Evolutionary conservation across 2,329 filamentous ascomycete species (phyloP).

Genomic region (Colletotrichum sp.): DNA sequence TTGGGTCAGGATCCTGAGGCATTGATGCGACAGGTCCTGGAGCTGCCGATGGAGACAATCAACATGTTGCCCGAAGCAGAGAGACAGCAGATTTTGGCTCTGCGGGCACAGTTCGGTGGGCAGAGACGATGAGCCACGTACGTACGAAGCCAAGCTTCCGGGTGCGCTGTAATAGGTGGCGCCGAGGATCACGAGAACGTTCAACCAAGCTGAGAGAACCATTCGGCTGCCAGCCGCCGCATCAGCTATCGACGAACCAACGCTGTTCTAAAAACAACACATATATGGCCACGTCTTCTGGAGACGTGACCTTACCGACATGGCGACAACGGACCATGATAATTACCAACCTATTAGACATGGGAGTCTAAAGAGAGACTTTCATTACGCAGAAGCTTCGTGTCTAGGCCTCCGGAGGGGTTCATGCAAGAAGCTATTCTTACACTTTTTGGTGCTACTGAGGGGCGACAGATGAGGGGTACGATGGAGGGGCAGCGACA

Average conservation of each 20-base stretch:
- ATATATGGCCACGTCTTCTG: not conserved
- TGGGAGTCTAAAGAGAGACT: not conserved
- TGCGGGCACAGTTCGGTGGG: conserved; percentile 68
- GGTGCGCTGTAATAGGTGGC: not conserved
- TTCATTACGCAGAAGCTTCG: not conserved
- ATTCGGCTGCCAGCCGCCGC: not conserved
- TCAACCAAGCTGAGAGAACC: not conserved
- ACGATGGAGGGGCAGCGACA: not conserved
- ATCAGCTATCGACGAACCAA: not conserved
- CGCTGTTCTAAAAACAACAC: not conserved
- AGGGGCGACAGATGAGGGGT: not conserved
- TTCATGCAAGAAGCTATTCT: conserved; percentile 1
- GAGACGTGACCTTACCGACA: not conserved
- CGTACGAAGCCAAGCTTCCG: not conserved
- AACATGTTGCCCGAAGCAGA: conserved; percentile 78
- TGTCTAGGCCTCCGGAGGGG: not conserved
- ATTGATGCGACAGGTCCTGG: conserved; percentile 81
- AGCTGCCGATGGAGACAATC: conserved; percentile 80
- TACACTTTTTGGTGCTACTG: not conserved
- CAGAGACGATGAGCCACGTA: conserved; percentile 34
- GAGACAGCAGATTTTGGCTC: conserved; percentile 77
- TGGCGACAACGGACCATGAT: not conserved
- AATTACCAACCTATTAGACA: not conserved
- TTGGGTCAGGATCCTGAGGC: conserved; percentile 67
- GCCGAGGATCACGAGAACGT: not conserved